phyloP scores from a whole-genome alignment of 805 yeast genomes.

The Wickerhamiella vanderwaltii region DNA sequence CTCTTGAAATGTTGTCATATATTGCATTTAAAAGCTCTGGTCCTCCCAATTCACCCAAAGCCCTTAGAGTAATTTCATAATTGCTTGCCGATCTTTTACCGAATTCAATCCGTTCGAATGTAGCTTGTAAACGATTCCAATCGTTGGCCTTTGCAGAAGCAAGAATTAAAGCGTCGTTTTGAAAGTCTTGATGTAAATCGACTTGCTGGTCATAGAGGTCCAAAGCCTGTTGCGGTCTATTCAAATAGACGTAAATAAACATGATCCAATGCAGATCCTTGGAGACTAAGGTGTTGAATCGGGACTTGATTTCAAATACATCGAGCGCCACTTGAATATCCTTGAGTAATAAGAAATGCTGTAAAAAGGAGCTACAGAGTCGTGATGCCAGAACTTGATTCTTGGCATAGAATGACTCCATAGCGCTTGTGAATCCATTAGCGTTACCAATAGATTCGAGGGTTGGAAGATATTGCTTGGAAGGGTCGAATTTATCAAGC shows the following conservation, averaged over 20 bases:
- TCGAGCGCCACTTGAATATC: slow-evolving; percentile 6
- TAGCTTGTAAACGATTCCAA: slow-evolving; percentile 44
- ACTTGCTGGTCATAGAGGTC: slow-evolving; percentile 31
- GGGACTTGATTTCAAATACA: slow-evolving; percentile 28
- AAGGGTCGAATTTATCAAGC: background rate
- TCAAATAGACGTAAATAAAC: slow-evolving; percentile 19
- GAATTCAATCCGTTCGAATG: slow-evolving; percentile 33
- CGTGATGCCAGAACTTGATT: slow-evolving; percentile 5
- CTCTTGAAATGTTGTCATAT: slow-evolving; percentile 36
- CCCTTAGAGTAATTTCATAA: slow-evolving; percentile 49
- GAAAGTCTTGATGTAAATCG: slow-evolving; percentile 35
- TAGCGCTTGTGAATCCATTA: background rate
- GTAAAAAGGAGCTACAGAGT: slow-evolving; percentile 9
- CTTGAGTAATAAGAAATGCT: slow-evolving; percentile 10
- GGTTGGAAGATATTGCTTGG: background rate
- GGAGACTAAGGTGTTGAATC: slow-evolving; percentile 13
- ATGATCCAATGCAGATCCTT: slow-evolving; percentile 23
- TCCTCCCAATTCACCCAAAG: slow-evolving; percentile 42
- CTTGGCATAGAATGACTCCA: background rate
- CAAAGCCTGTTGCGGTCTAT: slow-evolving; percentile 22
- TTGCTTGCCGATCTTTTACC: slow-evolving; percentile 32
- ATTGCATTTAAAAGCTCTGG: slow-evolving; percentile 37
- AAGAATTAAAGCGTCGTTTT: slow-evolving; percentile 37
- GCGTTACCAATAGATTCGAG: background rate
- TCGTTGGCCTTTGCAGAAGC: slow-evolving; percentile 36